phyloP scores from a whole-genome alignment of 1,139 yeast genomes.

The Scheffersomyces quercinus region DNA sequence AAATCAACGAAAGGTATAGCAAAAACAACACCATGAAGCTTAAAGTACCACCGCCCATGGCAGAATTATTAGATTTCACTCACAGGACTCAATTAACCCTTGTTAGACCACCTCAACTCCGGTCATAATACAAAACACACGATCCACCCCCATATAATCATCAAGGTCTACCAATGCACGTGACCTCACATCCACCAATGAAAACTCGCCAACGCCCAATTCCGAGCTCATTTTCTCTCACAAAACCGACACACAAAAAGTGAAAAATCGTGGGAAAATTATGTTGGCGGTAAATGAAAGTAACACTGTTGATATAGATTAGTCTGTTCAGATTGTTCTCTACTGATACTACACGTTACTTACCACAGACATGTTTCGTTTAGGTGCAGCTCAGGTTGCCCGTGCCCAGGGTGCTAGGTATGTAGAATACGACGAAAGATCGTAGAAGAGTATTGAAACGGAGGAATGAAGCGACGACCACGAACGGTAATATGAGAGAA shows the following conservation, averaged over 20 bases:
- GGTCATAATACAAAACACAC: no score
- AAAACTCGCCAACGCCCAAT: background rate
- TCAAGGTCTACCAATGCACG: no score
- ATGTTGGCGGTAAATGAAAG: background rate
- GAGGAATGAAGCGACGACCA: no score
- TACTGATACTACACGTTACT: constrained; percentile 4
- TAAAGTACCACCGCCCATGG: no score
- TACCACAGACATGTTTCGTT: constrained; percentile 54
- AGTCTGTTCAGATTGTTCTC: constrained; percentile 1
- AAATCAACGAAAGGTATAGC: no score
- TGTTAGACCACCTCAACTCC: no score
- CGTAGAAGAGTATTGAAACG: background rate
- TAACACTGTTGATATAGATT: no score
- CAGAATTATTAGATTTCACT: no score
- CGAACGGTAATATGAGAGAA: no score
- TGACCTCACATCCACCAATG: background rate
- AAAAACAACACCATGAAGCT: no score
- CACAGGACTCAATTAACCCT: no score
- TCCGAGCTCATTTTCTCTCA: background rate
- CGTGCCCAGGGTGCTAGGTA: constrained; percentile 62
- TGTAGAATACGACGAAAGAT: constrained; percentile 21
- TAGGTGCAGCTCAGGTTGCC: constrained; percentile 63
- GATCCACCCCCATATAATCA: no score
- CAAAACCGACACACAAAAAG: background rate
- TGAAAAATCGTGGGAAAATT: background rate